phyloP scores from a whole-genome alignment of 768 basidiomycete species.

The Lentinula edodes region DNA sequence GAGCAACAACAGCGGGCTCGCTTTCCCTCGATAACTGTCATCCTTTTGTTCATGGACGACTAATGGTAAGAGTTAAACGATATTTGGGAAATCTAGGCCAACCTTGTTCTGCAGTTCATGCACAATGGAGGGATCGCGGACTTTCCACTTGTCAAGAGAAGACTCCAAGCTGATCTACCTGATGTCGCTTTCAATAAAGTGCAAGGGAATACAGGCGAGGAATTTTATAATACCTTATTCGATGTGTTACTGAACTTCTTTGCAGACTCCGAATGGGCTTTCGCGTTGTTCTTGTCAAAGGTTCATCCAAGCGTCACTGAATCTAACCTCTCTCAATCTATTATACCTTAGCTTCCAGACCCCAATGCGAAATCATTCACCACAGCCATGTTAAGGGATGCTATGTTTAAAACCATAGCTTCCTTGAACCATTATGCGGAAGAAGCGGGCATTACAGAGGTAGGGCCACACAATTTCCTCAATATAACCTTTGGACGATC shows the following conservation, averaged over 20 bases:
- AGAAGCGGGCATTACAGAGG: slow-evolving; percentile 70
- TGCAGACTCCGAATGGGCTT: slow-evolving; percentile 95
- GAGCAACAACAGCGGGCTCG: slow-evolving; percentile 89
- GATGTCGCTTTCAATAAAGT: slow-evolving; percentile 86
- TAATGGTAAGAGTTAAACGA: slow-evolving; percentile 60
- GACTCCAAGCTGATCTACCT: slow-evolving; percentile 65
- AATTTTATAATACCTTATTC: neutral
- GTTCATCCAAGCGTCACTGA: slow-evolving; percentile 24
- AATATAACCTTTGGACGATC: neutral
- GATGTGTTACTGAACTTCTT: neutral
- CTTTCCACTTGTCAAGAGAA: slow-evolving; percentile 76
- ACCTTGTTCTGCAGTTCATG: slow-evolving; percentile 66
- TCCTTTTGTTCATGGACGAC: slow-evolving; percentile 85
- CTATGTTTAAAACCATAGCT: slow-evolving; percentile 86
- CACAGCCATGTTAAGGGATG: slow-evolving; percentile 63
- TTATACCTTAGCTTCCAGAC: slow-evolving; percentile 59
- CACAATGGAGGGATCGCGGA: slow-evolving; percentile 93
- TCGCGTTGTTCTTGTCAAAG: slow-evolving; percentile 86
- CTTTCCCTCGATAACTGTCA: slow-evolving; percentile 94
- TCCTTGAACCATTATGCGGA: slow-evolving; percentile 72
- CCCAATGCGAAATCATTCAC: slow-evolving; percentile 73
- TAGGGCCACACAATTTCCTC: slow-evolving; percentile 19
- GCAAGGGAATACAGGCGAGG: slow-evolving; percentile 84
- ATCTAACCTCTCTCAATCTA: slow-evolving; percentile 5
- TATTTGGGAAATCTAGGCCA: neutral